A percentile compares a stretch with the other conserved stretches of the same genome.
Evolutionary conservation across 2,329 filamentous ascomycete genomes (phyloP).

Genomic region (Pyrenochaeta sp.): DNA sequence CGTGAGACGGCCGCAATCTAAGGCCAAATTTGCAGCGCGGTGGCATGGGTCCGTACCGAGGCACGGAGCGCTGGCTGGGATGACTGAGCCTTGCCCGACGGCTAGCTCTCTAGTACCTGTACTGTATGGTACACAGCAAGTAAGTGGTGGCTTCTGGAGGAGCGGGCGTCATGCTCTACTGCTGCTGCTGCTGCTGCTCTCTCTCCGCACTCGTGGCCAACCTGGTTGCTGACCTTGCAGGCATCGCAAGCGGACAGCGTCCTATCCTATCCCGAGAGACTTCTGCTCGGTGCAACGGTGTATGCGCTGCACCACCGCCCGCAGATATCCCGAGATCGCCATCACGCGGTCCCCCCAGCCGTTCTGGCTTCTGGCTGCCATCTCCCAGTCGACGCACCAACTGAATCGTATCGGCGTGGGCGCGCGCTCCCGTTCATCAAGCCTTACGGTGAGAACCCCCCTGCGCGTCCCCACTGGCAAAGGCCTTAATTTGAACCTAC

Average conservation of each 20-base stretch:
- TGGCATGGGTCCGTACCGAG: conserved; percentile 22
- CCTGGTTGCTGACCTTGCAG: conserved; percentile 1
- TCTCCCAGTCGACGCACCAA: conserved; percentile 20
- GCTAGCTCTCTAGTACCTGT: conserved; percentile 12
- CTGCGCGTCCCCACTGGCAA: conserved; percentile 39
- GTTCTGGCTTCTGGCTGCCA: conserved; percentile 20
- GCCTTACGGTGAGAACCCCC: conserved; percentile 41
- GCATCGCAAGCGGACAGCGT: conserved; percentile 4
- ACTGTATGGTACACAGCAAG: too few relatives aligned
- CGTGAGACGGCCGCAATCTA: conserved; percentile 36
- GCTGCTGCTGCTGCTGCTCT: neutral
- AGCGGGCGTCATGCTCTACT: neutral
- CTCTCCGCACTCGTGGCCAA: conserved; percentile 7
- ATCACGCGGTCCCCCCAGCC: conserved; percentile 38
- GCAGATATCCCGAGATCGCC: conserved; percentile 39
- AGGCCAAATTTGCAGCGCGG: conserved; percentile 25
- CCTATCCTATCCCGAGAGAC: too few relatives aligned
- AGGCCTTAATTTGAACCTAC: conserved; percentile 52
- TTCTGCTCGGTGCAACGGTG: conserved; percentile 15
- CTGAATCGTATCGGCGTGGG: conserved; percentile 40
- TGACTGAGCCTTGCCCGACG: conserved; percentile 6
- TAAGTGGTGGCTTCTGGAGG: neutral
- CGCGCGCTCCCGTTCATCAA: conserved; percentile 44
- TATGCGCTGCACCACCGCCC: conserved; percentile 13
- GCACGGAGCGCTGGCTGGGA: conserved; percentile 14